Conservation (phyloP, 1,139 yeast species). For the Geotrichum bryndzae region DNA sequence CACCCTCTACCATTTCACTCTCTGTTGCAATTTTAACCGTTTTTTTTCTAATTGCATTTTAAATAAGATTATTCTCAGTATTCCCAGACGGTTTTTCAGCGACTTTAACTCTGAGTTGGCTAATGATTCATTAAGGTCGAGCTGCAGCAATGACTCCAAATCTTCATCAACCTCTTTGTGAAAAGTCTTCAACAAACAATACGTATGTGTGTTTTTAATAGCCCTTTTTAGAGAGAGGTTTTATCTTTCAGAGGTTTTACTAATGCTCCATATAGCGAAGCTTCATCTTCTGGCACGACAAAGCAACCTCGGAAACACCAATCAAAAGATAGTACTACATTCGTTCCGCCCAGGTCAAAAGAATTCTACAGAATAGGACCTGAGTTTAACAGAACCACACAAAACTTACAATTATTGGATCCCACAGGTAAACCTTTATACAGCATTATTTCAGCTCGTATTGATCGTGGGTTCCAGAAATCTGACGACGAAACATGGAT, state of each 20-base stretch:
- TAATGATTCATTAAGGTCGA: neutral
- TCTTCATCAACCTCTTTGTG: neutral
- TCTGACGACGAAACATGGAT: conserved; percentile 15
- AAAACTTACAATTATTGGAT: conserved; percentile 14
- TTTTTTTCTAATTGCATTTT: neutral
- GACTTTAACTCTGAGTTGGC: neutral
- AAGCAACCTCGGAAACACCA: conserved; percentile 2
- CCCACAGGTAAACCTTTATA: conserved; percentile 12
- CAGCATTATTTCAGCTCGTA: conserved; percentile 14
- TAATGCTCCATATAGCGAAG: neutral
- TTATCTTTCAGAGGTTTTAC: neutral
- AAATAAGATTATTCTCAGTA: neutral
- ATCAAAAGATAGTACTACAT: conserved; percentile 4
- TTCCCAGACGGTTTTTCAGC: neutral
- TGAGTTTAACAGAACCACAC: conserved; percentile 13
- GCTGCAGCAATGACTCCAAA: neutral
- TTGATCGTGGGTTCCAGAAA: conserved; percentile 18
- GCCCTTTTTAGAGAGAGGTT: neutral
- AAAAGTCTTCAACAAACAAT: neutral
- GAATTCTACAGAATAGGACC: conserved; percentile 17
- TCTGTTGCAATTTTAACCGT: neutral
- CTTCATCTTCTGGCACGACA: neutral
- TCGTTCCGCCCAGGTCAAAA: conserved; percentile 10
- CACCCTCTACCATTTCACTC: neutral
- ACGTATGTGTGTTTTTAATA: neutral